Conservation (phyloP, 2,329 filamentous ascomycete genomes). For the Clarireedia homoeocarpa region DNA sequence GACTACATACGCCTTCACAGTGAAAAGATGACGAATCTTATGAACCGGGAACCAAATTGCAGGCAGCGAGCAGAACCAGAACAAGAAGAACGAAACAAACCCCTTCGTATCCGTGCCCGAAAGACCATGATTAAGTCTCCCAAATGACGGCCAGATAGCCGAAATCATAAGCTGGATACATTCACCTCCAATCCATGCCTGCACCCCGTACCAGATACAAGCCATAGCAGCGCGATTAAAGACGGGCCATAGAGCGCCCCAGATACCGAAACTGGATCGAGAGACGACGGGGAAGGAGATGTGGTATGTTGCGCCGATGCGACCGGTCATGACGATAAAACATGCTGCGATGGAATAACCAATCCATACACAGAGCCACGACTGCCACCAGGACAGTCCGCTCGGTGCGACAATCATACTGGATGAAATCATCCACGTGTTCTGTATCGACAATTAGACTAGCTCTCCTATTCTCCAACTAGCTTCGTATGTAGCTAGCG, state of each 20-base stretch:
- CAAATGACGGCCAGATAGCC: slow-evolving; percentile 62
- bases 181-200: slow-evolving; percentile 74
- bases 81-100: slow-evolving; percentile 79
- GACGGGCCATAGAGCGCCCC: slow-evolving; percentile 82
- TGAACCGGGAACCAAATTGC: slow-evolving; percentile 88
- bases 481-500: no score
- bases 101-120: slow-evolving; percentile 68
- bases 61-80: slow-evolving; percentile 73
- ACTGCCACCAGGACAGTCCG: slow-evolving; percentile 86
- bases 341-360: slow-evolving; percentile 70
- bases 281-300: slow-evolving; percentile 80
- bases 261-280: slow-evolving; percentile 77
- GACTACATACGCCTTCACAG: slow-evolving; percentile 79
- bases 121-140: slow-evolving; percentile 60
- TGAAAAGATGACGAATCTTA: slow-evolving; percentile 83
- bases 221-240: slow-evolving; percentile 78
- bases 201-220: slow-evolving; percentile 83
- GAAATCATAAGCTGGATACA: slow-evolving; percentile 88
- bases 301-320: slow-evolving; percentile 81
- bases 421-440: slow-evolving; percentile 90
- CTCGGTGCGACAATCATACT: slow-evolving; percentile 57
- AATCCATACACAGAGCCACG: slow-evolving; percentile 80
- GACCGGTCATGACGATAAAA: slow-evolving; percentile 72
- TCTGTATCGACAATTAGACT: slow-evolving; percentile 35
- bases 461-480: slow-evolving; percentile 2